These are phyloP conservation scores for Calonectria leucothoes DNA, from an alignment of 2,329 filamentous ascomycete genomes.

Conservation along the genomic window DNA sequence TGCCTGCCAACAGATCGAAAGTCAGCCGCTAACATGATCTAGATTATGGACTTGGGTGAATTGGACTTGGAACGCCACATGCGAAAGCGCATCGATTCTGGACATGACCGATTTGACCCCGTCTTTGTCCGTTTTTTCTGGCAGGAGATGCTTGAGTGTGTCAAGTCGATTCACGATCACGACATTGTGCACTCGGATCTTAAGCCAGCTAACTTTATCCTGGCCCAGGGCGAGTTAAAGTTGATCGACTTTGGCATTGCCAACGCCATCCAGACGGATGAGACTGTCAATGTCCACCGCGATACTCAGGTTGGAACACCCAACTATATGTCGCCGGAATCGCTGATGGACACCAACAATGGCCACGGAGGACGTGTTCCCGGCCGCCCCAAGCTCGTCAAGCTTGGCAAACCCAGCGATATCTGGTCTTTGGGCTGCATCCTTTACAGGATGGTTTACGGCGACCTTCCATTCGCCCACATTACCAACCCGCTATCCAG, in stretches of 20 bases:
- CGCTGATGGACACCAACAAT: constrained; percentile 87
- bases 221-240: constrained; percentile 90
- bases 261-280: constrained; percentile 93
- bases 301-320: constrained; percentile 96
- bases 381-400: constrained; percentile 80
- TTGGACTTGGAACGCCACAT: constrained; percentile 91
- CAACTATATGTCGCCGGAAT: constrained; percentile 99
- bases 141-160: constrained; percentile 99
- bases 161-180: constrained; percentile 86
- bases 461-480: constrained; percentile 94
- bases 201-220: constrained; percentile 96
- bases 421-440: constrained; percentile 98
- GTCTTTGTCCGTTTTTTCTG: constrained; percentile 97
- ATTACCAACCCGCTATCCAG: constrained; percentile 88
- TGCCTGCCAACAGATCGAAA: background rate
- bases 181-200: constrained; percentile 98
- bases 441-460: constrained; percentile 97
- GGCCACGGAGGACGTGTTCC: constrained; percentile 57
- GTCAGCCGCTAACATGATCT: constrained; percentile 34
- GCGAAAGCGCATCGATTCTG: constrained; percentile 75
- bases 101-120: constrained; percentile 83
- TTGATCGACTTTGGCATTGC: constrained; percentile 99
- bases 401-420: constrained; percentile 94
- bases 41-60: constrained; percentile 98
- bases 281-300: constrained; percentile 97